phyloP scores from a whole-genome alignment of 1,139 yeast genomes.

The Scheffersomyces segobiensis region DNA sequence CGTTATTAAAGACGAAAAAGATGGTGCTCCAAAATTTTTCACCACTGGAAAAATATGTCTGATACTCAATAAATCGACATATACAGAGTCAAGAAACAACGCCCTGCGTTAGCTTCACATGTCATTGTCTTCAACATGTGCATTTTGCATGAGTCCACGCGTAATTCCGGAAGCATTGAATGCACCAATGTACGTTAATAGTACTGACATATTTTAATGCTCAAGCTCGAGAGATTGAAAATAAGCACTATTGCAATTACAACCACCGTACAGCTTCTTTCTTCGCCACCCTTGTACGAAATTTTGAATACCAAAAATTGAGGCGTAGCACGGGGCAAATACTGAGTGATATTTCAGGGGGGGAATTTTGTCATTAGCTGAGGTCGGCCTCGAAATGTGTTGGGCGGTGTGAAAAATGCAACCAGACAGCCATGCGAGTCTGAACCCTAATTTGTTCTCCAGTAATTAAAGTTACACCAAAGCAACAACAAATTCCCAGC shows the following conservation, averaged over 20 bases:
- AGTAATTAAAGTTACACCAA: neutral
- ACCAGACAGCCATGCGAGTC: neutral
- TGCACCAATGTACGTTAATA: neutral
- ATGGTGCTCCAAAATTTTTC: neutral
- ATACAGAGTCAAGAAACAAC: neutral
- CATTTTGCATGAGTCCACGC: neutral
- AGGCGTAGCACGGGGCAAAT: neutral
- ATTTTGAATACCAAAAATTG: no score
- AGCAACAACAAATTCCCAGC: neutral
- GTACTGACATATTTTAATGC: no score
- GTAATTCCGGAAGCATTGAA: neutral
- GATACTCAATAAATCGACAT: neutral
- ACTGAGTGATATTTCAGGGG: neutral
- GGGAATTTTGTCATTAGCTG: neutral
- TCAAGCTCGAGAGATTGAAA: neutral
- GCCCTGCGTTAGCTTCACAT: neutral
- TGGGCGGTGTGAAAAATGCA: neutral
- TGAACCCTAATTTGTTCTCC: neutral
- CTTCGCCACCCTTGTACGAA: no score
- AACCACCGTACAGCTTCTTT: neutral
- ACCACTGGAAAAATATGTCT: neutral
- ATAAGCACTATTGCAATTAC: neutral
- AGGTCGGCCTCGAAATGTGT: neutral
- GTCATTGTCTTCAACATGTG: neutral
- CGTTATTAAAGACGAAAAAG: neutral